Evolutionary conservation across 805 yeast genomes (phyloP).

Genomic region (Wickerhamomyces silvicola): DNA sequence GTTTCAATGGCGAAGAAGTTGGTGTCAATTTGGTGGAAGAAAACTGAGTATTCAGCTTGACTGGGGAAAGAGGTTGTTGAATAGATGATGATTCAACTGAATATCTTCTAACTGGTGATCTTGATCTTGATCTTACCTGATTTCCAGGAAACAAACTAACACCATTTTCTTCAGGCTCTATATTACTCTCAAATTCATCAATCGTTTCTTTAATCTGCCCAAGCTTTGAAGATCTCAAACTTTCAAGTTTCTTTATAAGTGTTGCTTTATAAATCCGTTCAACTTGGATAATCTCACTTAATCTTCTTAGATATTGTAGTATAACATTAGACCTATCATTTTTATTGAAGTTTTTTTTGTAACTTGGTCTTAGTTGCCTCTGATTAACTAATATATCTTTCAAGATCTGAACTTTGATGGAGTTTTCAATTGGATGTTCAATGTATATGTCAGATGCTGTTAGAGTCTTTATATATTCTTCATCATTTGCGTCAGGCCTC

Average conservation of each 20-base stretch:
- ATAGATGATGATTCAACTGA: slow-evolving; percentile 6
- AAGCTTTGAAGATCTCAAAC: slow-evolving; percentile 4
- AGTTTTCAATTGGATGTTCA: slow-evolving; percentile 45
- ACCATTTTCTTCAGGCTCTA: slow-evolving; percentile 9
- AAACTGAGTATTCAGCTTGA: slow-evolving; percentile 8
- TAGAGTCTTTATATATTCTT: slow-evolving; percentile 38
- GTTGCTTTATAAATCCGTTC: slow-evolving; percentile 52
- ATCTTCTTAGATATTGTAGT: slow-evolving; percentile 36
- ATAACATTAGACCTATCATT: slow-evolving; percentile 42
- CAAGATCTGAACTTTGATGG: slow-evolving; percentile 35
- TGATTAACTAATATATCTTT: slow-evolving; percentile 27
- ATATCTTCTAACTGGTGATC: slow-evolving; percentile 17
- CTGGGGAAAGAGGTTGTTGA: slow-evolving; percentile 10
- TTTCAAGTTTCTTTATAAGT: slow-evolving; percentile 15
- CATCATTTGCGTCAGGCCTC: slow-evolving; percentile 35
- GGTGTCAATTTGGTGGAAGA: slow-evolving; percentile 7
- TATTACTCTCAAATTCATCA: slow-evolving; percentile 4
- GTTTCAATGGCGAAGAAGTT: slow-evolving; percentile 7
- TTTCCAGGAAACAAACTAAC: slow-evolving; percentile 15
- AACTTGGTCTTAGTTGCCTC: slow-evolving; percentile 16
- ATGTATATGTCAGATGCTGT: slow-evolving; percentile 44
- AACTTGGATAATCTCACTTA: slow-evolving; percentile 62
- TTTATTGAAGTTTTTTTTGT: slow-evolving; percentile 24
- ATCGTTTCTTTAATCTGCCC: slow-evolving; percentile 10
- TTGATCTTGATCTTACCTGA: slow-evolving; percentile 13